Evolutionary conservation across 2,329 filamentous ascomycete genomes (phyloP), one percentile per base, ranked within the genome.

Genomic region (Pleomassaria siparia): DNA sequence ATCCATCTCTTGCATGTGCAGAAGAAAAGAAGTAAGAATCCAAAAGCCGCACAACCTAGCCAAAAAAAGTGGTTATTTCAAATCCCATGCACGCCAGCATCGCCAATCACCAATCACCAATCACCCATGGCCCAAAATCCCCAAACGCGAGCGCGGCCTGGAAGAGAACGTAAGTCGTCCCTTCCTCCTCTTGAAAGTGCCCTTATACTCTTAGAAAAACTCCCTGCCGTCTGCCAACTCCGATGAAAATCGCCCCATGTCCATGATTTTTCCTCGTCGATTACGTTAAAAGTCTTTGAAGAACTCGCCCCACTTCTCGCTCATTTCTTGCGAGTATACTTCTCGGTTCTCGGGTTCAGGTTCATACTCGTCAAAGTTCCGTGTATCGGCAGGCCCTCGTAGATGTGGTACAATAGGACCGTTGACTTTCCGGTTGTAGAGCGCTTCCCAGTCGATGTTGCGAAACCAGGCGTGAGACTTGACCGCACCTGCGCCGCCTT

Each of bases 291-390:
- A 91, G 54, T 87, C 86, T 51, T 78, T 76, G 67, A 92, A 92
- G 60, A 78, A 82, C 43, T 78, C 74, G 46, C 91, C 88, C 69
- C 88, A 91, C 71, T 83, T 83, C 36, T 77, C 75, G 26, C 77
- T 77, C 78, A 90, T 76, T 36, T 89, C 86, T 33, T 82, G 78
- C 3, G 85, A 87, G 62, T 91, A 91, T 46, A 76, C 73, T 30
- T 87, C 84, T 46, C 80, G 76, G 40, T 79, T 78, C 44, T 77
- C 81, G 49, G 86, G 83, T 63, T 91, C 86, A 50, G 89, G 86
- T n/a, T 88, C 86, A 60, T 92, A 94, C 33, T 85, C 79, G 62
- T 92, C 89, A 62, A 92, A 94, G 67, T 89, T 92, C 63, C 88
- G 80, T 15, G 88, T 85, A 63, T 92, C 89, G 25, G 87, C 87